Conservation (phyloP, 2,329 filamentous ascomycete genomes). For the Scedosporium boydii region DNA sequence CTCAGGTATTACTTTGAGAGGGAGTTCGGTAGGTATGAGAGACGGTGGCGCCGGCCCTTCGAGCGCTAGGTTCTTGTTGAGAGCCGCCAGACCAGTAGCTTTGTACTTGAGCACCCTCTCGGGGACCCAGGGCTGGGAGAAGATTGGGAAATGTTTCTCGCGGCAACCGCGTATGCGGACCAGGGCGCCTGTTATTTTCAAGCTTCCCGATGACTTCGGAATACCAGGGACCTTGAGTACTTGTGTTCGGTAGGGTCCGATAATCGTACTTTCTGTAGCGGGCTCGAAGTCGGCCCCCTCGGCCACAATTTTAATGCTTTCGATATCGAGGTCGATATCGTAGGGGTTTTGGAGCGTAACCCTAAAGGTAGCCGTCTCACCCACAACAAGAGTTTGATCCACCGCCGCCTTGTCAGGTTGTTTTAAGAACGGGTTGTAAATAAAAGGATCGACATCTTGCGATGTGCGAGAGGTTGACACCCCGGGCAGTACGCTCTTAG, state of each 20-base stretch:
- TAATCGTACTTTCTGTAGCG: constrained; percentile 50
- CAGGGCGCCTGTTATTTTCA: constrained; percentile 68
- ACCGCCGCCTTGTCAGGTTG: constrained; percentile 47
- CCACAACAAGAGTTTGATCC: constrained; percentile 66
- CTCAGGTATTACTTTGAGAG: constrained; percentile 65
- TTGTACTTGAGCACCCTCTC: constrained; percentile 67
- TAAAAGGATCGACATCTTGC: constrained; percentile 70
- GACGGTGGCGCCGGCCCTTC: constrained; percentile 27
- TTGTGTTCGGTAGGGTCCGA: constrained; percentile 79
- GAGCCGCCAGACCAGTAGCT: constrained; percentile 53
- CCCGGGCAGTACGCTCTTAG: constrained; percentile 43
- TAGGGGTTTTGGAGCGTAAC: constrained; percentile 89
- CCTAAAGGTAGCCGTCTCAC: constrained; percentile 67
- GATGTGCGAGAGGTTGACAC: constrained; percentile 40
- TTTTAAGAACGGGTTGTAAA: constrained; percentile 89
- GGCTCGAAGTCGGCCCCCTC: constrained; percentile 66
- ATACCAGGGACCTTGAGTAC: constrained; percentile 62
- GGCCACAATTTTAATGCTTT: constrained; percentile 66
- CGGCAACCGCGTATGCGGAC: constrained; percentile 75
- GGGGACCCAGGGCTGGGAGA: constrained; percentile 65
- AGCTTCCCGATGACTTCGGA: constrained; percentile 54
- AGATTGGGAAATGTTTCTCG: constrained; percentile 76
- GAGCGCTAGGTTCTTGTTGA: constrained; percentile 34
- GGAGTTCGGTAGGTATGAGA: constrained; percentile 41
- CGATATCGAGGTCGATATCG: constrained; percentile 84